Evolutionary conservation across 2,329 filamentous ascomycete species (phyloP), one percentile per base, ranked within the genome.

Genomic region (Trichoderma endophyticum): DNA sequence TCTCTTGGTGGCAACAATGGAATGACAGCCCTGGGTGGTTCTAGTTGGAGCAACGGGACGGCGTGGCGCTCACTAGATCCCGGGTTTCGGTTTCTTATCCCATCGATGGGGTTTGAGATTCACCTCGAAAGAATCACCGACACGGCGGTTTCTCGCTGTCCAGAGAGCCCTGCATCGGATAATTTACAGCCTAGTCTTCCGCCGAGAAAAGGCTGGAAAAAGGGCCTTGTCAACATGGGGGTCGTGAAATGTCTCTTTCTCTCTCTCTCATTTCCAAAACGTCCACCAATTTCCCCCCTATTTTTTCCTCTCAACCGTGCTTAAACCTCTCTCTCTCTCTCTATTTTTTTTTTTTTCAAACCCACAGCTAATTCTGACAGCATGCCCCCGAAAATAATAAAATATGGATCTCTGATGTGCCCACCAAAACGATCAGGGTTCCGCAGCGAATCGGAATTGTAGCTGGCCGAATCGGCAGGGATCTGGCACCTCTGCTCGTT

Each of bases 351-450:
- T 30, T 30, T 7, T 21, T 21, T 21, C 21, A 21, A 9, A 9
- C 54, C 24, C n/a, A 59, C 54, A 70, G 67, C 32, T 43, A 8
- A 51, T 71, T 71, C 63, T 71, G 70, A 67, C 70, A 26, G 56
- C n/a, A 61, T 62, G 36, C 15, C 60, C 51, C 51, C 62, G 26
- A 43, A 56, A 63, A 56, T 54, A 54, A 70, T 28, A 43, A 69
- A 65, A 71, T 63, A 71, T 71, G 70, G 70, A 71, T 71, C 70
- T 67, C 7, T 59, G 24, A 61, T 59, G 63, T 61, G 63, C 36
- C 70, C 63, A 67, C 66, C 39, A 39, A 14, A 39, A 39, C 57
- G 63, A 60, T 57, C 54, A 60, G 28, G 32, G 39, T 36, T 57
- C 56, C 30, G 28, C 48, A 54, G 57, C 70, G 63, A 71, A 71